phyloP scores from a whole-genome alignment of 2,329 filamentous ascomycete genomes.

The Claviceps quebecensis region DNA sequence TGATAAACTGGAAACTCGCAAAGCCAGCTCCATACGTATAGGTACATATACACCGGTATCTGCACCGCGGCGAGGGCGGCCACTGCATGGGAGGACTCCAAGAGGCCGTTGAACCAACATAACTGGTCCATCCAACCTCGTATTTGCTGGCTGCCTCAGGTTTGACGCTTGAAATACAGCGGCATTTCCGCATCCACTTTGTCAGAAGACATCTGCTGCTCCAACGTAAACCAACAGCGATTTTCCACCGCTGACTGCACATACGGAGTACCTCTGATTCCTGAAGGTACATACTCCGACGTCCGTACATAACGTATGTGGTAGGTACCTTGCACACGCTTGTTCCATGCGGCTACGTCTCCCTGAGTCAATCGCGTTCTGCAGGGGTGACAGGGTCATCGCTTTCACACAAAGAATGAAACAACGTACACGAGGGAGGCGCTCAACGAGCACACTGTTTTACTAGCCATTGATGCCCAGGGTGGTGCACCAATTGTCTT shows the following conservation, averaged over 20 bases:
- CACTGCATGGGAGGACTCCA: background rate
- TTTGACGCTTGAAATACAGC: background rate
- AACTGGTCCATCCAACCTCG: background rate
- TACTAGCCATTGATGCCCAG: background rate
- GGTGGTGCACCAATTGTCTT: background rate
- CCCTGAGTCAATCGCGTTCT: background rate
- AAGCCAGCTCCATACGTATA: background rate
- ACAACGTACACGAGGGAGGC: background rate
- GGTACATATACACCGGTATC: background rate
- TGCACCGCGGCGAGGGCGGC: background rate
- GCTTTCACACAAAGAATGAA: background rate
- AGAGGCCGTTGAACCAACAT: background rate
- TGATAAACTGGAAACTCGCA: background rate
- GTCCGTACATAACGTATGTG: too few species aligned
- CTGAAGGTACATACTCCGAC: too few species aligned
- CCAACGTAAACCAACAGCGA: too few species aligned
- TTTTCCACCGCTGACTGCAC: too few species aligned
- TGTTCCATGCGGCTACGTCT: background rate
- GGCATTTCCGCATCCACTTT: background rate
- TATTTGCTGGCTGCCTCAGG: background rate
- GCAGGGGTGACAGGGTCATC: background rate
- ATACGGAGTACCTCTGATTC: too few species aligned
- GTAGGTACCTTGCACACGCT: too few species aligned
- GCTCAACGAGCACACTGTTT: background rate
- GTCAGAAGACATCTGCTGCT: too few species aligned